Evolutionary conservation across 768 basidiomycete species (phyloP), one percentile per base, ranked within the genome.

Genomic region (Sporobolomyces pararoseus): DNA sequence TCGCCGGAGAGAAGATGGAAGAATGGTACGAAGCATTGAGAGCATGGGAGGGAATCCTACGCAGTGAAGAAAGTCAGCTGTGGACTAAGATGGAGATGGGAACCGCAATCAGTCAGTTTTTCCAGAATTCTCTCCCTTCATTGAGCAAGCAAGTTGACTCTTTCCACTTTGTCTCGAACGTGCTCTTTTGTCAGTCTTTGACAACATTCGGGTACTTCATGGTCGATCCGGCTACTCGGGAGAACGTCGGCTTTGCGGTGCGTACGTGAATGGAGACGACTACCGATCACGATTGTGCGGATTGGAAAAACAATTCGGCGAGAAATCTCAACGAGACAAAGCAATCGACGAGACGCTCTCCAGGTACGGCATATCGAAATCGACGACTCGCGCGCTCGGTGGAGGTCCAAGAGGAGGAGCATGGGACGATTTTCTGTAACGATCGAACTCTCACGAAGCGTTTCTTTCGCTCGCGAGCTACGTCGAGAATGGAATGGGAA

Each of bases 201-300:
- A 98, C 79, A 97, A 98, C 78, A 89, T 95, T 79, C 86, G 95
- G 27, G 90, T 97, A 17, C 82, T 98, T 57, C 95, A 97, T 75
- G 95, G 95, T 17, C 87, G 95, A n/a, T 91, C 92, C 0, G 85
- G 87, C 1, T 98, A 96, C 77, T 84, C 85, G 17, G 95, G 95
- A 16, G 85, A 86, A 78, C 85, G 95, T 4, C 85, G 90, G 2
- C 91, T 99, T 86, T 97, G 95, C 76, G 95, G 95, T 3, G 96
- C 95, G 0, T 99, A 99, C 78, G 85, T 97, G 66, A 90, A 90
- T 0, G 82, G 85, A 17, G 95, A 99, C 78, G 96, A 99, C 78
- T 97, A 88, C 78, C 83, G 84, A 46, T 93, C 91, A 0, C 87
- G 87, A 73, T 81, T 95, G 16, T 70, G 72, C 25, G 78, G 76